Evolutionary conservation across 352 stramenopile species (phyloP), one percentile per base, ranked within the genome.

Genomic region (Globisporangium acanthophoron): DNA sequence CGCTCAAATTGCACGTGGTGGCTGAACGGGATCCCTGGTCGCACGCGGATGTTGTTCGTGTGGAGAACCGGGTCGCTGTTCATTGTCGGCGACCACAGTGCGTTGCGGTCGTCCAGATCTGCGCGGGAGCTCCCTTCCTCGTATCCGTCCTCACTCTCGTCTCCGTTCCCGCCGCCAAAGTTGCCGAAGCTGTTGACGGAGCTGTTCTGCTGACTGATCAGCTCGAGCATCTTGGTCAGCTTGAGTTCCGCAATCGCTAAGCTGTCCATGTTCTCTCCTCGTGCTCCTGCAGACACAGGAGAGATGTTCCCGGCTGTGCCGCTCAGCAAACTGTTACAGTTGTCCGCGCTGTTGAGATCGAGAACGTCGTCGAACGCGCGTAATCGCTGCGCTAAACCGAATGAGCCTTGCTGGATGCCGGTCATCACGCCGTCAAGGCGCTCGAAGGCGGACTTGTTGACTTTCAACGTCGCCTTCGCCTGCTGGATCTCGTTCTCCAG

Each of bases 21-120:
- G 46, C 39, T 43, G 54, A 27, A 24, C 29, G 40, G 9, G 21
- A 50, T 15, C 47, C 43, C 27, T 44, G 53, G 16, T 45, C 76
- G 74, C 16, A 93, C 80, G 20, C 83, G 77, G 44, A 91, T 89
- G 54, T 93, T 93, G 64, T 93, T 93, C 49, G 67, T 58, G 48
- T 93, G 79, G n/a, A 91, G 59, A 21, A 78, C 70, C 11, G 80
- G 80, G 48, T 93, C 80, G 54, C 72, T 88, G 64, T 92, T 92
- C 52, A 64, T 57, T 24, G 66, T 83, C 12, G 80, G 82, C 1
- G 82, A 87, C 82, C 82, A 92, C 18, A 78, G 54, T 0, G 63
- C 58, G 24, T 80, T 73, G 20, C 75, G 75, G 24, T 85, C 79
- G 60, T 92, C 80, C 49, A 77, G 31, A 20, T 85, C 73, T 6